A percentile compares a stretch with the other conserved stretches of the same genome.
phyloP scores from a whole-genome alignment of 2,329 filamentous ascomycete species.

The Hypomyces rosellus region DNA sequence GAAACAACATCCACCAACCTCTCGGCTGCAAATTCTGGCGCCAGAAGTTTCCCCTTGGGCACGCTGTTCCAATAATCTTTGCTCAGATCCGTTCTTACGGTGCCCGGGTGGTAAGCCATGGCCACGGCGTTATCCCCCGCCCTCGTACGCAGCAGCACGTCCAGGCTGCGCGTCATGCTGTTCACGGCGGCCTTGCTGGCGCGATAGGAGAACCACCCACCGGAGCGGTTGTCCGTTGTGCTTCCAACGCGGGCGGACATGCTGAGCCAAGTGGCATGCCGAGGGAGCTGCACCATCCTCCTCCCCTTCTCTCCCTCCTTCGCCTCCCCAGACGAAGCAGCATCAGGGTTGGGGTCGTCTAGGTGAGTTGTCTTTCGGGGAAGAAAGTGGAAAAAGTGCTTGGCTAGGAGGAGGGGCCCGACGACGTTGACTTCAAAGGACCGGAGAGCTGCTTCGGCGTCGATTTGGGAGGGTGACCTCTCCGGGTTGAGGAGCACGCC shows the following conservation, averaged over 20 bases:
- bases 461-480: slow-evolving; percentile 60
- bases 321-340: not conserved
- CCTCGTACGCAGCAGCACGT: slow-evolving; percentile 55
- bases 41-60: slow-evolving; percentile 56
- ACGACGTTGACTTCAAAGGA: slow-evolving; percentile 70
- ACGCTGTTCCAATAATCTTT: slow-evolving; percentile 65
- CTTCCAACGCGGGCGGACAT: slow-evolving; percentile 75
- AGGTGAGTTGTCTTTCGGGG: slow-evolving; percentile 47
- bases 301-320: not conserved
- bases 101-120: slow-evolving; percentile 71
- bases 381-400: slow-evolving; percentile 65
- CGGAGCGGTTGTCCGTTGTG: slow-evolving; percentile 63
- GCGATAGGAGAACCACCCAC: slow-evolving; percentile 80
- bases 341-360: not conserved
- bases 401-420: slow-evolving; percentile 68
- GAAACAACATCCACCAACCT: slow-evolving; percentile 55
- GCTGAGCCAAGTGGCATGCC: slow-evolving; percentile 59
- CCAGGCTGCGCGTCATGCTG: slow-evolving; percentile 63
- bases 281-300: slow-evolving; percentile 31
- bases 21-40: slow-evolving; percentile 58
- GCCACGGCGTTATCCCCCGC: slow-evolving; percentile 58
- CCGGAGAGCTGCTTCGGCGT: slow-evolving; percentile 53
- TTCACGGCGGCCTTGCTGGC: slow-evolving; percentile 70
- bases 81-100: slow-evolving; percentile 69
- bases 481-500: slow-evolving; percentile 65